phyloP scores from a whole-genome alignment of 2,329 filamentous ascomycete genomes.

The Trichoderma atrobrunneum region DNA sequence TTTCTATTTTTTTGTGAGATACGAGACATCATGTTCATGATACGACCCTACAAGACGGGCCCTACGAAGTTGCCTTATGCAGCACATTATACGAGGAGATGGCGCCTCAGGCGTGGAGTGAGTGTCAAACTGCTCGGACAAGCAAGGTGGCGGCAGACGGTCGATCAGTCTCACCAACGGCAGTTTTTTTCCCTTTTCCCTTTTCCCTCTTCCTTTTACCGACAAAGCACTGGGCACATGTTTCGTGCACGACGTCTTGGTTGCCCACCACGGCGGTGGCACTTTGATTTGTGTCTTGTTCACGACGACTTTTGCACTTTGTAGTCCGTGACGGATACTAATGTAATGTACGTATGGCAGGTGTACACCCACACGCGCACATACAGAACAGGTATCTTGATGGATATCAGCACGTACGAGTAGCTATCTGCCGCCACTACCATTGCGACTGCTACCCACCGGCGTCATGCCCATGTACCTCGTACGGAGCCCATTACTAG shows the following conservation, averaged over 20 bases:
- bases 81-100: conserved; percentile 14
- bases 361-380: neutral
- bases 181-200: neutral
- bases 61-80: neutral
- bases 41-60: neutral
- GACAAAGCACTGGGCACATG: neutral
- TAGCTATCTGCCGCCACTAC: neutral
- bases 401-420: neutral
- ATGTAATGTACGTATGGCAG: neutral
- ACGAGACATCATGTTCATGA: neutral
- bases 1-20: neutral
- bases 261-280: neutral
- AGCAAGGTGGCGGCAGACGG: neutral
- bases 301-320: neutral
- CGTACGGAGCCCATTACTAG: neutral
- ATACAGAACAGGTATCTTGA: neutral
- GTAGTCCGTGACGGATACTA: neutral
- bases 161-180: neutral
- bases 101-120: neutral
- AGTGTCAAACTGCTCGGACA: neutral
- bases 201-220: neutral
- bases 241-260: neutral
- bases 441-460: conserved; percentile 3
- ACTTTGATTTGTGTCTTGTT: neutral
- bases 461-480: neutral